A percentile compares a stretch with the other conserved stretches of the same genome.
These are phyloP conservation scores for Penicillium sp. DNA, from an alignment of 2,329 filamentous ascomycete species.

Conservation along the genomic window DNA sequence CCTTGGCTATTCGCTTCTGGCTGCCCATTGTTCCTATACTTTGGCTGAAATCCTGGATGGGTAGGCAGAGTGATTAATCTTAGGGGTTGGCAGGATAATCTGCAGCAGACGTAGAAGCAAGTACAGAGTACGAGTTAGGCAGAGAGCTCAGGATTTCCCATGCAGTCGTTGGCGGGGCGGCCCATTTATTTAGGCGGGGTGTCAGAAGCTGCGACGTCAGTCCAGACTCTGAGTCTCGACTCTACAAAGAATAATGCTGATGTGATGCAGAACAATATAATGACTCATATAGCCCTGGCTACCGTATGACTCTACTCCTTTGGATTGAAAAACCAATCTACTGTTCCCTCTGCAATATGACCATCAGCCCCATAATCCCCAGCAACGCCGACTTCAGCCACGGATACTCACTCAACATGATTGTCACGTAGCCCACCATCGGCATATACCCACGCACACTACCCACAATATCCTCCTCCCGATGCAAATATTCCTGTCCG, in stretches of 20 bases:
- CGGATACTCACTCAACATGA: slow-evolving; percentile 90
- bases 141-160: slow-evolving; percentile 1
- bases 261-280: too few relatives aligned
- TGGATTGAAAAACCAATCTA: neutral
- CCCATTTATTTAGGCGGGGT: slow-evolving; percentile 17
- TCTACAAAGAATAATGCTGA: too few relatives aligned
- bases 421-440: slow-evolving; percentile 96
- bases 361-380: slow-evolving; percentile 91
- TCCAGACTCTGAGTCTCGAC: neutral
- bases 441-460: slow-evolving; percentile 91
- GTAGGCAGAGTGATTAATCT: neutral
- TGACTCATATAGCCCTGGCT: too few relatives aligned
- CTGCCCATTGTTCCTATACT: slow-evolving; percentile 42
- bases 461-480: slow-evolving; percentile 85
- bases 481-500: slow-evolving; percentile 83
- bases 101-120: neutral
- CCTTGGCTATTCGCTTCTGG: slow-evolving; percentile 55
- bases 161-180: slow-evolving; percentile 14
- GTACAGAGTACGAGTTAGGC: neutral
- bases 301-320: neutral
- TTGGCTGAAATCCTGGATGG: neutral
- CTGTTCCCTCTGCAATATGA: slow-evolving; percentile 88
- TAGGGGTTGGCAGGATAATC: neutral
- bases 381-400: slow-evolving; percentile 97
- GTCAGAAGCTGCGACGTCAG: slow-evolving; percentile 21